A percentile compares a stretch with the other conserved stretches of the same genome.
Evolutionary conservation across 495 filamentous ascomycete species (phyloP).

Genomic region (Penicillium mononematosum): DNA sequence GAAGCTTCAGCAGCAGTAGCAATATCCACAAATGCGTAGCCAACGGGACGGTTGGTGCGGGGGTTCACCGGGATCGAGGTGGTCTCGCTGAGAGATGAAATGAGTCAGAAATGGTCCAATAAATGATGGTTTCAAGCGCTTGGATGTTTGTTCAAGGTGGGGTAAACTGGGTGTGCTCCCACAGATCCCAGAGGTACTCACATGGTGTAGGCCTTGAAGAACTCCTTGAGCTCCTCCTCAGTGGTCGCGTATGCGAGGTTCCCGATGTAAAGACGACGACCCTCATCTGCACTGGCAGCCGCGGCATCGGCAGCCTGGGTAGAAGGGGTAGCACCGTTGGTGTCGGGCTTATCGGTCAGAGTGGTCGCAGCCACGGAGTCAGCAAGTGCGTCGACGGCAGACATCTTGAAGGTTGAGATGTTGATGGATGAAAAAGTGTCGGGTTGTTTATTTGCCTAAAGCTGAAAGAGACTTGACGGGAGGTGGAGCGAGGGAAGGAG

Average conservation of each 20-base stretch:
- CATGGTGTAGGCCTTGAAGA: constrained; percentile 98
- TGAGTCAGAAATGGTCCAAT: constrained; percentile 5
- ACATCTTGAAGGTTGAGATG: constrained; percentile 54
- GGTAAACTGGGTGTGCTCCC: neutral
- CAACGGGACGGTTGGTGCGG: constrained; percentile 95
- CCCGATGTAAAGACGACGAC: constrained; percentile 98
- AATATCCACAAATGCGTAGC: constrained; percentile 98
- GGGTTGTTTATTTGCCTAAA: constrained; percentile 20
- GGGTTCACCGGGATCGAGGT: constrained; percentile 98
- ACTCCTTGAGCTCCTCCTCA: constrained; percentile 98
- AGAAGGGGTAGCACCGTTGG: constrained; percentile 79
- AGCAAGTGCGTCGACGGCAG: constrained; percentile 54
- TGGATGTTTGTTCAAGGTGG: neutral
- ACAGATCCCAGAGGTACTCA: constrained; percentile 55
- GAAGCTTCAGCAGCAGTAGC: constrained; percentile 91
- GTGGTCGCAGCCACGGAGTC: constrained; percentile 48
- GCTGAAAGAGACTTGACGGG: constrained; percentile 53
- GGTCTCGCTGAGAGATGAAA: constrained; percentile 68
- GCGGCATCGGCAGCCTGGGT: constrained; percentile 77
- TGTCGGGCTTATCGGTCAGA: constrained; percentile 58
- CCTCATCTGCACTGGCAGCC: constrained; percentile 94
- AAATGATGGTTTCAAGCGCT: neutral
- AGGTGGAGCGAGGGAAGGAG: constrained; percentile 42
- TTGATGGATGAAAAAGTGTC: constrained; percentile 24
- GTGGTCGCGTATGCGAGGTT: constrained; percentile 99